Evolutionary conservation across 176 grass and related monocot genomes (phyloP).

Genomic region (Oryza brachyantha): DNA sequence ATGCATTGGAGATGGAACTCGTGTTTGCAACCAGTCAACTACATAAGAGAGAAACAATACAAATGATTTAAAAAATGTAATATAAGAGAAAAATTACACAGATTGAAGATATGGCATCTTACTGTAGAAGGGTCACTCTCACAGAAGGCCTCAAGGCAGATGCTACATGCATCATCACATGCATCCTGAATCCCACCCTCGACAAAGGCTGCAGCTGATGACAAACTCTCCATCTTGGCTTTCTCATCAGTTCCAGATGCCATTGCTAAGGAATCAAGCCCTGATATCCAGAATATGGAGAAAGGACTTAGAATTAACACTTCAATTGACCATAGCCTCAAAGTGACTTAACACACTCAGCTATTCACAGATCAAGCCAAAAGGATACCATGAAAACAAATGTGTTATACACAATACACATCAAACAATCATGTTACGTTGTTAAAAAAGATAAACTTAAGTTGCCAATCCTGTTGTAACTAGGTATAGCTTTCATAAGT

Average conservation of each 20-base stretch:
- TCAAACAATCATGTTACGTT: not conserved
- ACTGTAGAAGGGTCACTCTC: slow-evolving; percentile 82
- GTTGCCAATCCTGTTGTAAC: not conserved
- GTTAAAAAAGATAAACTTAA: not conserved
- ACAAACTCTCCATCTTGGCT: slow-evolving; percentile 66
- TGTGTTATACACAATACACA: not conserved
- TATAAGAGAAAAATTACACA: not conserved
- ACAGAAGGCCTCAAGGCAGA: slow-evolving; percentile 85
- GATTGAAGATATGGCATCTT: slow-evolving; percentile 26
- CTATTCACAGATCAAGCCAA: not conserved
- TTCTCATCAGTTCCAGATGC: slow-evolving; percentile 53
- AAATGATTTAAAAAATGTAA: slow-evolving; percentile 5
- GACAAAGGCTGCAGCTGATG: slow-evolving; percentile 82
- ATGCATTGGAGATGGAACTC: slow-evolving; percentile 99
- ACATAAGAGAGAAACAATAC: slow-evolving; percentile 36
- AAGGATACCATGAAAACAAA: not conserved
- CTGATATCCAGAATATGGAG: slow-evolving; percentile 16
- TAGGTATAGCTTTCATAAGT: not conserved
- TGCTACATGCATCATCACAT: slow-evolving; percentile 92
- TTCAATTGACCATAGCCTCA: not conserved
- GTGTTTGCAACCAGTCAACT: slow-evolving; percentile 95
- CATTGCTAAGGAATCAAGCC: slow-evolving; percentile 30
- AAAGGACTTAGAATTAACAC: slow-evolving; percentile 3
- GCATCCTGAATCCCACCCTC: slow-evolving; percentile 94
- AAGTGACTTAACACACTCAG: not conserved